Percentiles rank a stretch among this genome's conserved stretches.
phyloP scores from a whole-genome alignment of 169 alveolate genomes.

The Plasmodium knowlesi region DNA sequence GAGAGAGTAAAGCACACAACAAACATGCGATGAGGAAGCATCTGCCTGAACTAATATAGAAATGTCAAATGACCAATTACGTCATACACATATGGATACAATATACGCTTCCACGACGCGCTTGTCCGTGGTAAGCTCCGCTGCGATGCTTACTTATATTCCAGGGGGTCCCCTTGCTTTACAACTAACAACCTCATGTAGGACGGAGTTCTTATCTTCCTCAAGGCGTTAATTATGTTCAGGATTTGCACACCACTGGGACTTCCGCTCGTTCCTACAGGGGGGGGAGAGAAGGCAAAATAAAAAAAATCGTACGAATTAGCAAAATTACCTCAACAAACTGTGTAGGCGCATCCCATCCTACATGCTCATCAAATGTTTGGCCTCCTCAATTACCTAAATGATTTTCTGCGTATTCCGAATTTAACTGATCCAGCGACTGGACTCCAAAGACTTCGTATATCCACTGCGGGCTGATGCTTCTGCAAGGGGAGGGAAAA shows the following conservation, averaged over 20 bases:
- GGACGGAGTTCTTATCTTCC: constrained; percentile 78
- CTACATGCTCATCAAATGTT: neutral
- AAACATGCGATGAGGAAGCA: neutral
- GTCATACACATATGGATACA: neutral
- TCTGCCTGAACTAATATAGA: neutral
- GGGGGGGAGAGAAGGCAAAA: neutral
- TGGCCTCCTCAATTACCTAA: constrained; percentile 72
- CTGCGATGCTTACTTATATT: constrained; percentile 74
- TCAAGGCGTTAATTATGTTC: constrained; percentile 79
- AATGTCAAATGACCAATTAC: neutral
- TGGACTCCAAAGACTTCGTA: constrained; percentile 86
- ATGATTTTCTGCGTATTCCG: constrained; percentile 87
- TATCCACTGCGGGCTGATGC: constrained; percentile 86
- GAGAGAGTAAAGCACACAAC: neutral
- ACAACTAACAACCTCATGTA: constrained; percentile 83
- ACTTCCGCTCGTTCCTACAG: constrained; percentile 71
- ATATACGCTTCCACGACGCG: too few relatives aligned
- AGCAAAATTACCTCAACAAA: neutral
- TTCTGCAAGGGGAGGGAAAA: constrained; percentile 30
- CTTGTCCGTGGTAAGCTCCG: neutral
- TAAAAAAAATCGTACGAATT: neutral
- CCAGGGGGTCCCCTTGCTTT: constrained; percentile 88
- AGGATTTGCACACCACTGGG: constrained; percentile 83
- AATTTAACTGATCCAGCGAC: constrained; percentile 84
- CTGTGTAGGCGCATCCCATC: neutral